Evolutionary conservation across 331 rosid species (phyloP).

Genomic region (Dryas integrifolia): DNA sequence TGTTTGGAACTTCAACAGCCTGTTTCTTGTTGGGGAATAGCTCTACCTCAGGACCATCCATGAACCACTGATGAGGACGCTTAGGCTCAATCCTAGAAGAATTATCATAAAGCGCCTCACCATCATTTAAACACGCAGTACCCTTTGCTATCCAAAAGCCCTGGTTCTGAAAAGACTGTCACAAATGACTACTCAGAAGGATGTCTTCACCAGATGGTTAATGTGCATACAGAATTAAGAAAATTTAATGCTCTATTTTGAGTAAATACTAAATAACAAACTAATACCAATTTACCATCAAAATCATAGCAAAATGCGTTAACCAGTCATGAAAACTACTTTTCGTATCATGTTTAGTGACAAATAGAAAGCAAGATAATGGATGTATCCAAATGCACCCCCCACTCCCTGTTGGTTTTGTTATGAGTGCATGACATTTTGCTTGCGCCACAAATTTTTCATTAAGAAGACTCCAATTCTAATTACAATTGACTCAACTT

Average conservation of each 20-base stretch:
- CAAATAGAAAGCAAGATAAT: not conserved
- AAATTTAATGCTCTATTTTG: not conserved
- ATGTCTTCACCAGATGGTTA: conserved; percentile 10
- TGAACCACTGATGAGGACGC: conserved; percentile 66
- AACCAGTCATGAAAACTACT: not conserved
- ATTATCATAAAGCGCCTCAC: conserved; percentile 43
- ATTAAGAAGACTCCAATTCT: not conserved
- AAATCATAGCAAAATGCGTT: not conserved
- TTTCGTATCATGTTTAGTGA: not conserved
- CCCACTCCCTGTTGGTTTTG: not conserved
- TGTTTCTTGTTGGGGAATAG: conserved; percentile 67
- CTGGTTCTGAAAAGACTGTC: conserved; percentile 52
- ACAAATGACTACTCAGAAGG: conserved; percentile 19
- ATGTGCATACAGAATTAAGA: not conserved
- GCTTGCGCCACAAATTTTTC: not conserved
- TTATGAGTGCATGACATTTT: not conserved
- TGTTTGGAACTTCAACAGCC: conserved; percentile 47
- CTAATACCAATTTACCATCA: not conserved
- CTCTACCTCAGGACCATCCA: conserved; percentile 60
- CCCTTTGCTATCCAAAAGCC: conserved; percentile 64
- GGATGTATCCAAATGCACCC: no score
- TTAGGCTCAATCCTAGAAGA: conserved; percentile 59
- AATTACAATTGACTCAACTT: not conserved
- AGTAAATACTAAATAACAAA: no score
- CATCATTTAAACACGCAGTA: conserved; percentile 42